A percentile compares a stretch with the other conserved stretches of the same genome.
These are phyloP conservation scores for Penicillium coprophilum DNA, from an alignment of 495 filamentous ascomycete genomes.

Conservation along the genomic window DNA sequence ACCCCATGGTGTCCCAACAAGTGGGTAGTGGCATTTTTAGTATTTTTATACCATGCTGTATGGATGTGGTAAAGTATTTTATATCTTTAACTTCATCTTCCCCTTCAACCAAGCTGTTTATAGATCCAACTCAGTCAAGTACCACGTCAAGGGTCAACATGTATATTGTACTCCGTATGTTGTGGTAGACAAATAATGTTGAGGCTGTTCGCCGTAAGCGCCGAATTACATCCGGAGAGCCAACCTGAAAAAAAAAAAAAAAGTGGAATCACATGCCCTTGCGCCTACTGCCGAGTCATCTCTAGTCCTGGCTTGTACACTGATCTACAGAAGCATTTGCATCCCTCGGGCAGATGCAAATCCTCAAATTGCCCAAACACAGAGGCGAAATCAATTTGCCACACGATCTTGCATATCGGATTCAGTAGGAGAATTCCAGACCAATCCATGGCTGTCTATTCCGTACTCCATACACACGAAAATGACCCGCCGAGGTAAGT, in stretches of 20 bases:
- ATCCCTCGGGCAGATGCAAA: too few relatives aligned
- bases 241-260: conserved; percentile 8
- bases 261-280: conserved; percentile 14
- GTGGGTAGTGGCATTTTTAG: not conserved
- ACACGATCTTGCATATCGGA: conserved; percentile 4
- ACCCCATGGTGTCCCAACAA: conserved; percentile 11
- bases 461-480: conserved; percentile 11
- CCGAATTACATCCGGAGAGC: not conserved
- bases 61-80: not conserved
- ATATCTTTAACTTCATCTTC: too few relatives aligned
- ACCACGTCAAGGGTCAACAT: not conserved
- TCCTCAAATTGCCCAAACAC: not conserved
- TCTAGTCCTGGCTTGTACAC: not conserved
- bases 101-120: too few relatives aligned
- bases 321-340: not conserved
- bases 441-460: conserved; percentile 13
- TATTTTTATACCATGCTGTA: not conserved
- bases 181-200: conserved; percentile 2
- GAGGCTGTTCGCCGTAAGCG: not conserved
- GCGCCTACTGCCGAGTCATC: conserved; percentile 10
- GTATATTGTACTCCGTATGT: too few relatives aligned
- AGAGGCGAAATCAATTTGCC: conserved; percentile 18
- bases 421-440: not conserved
- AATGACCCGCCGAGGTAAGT: conserved; percentile 30
- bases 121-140: not conserved